Evolutionary conservation across 257 asterid genomes (phyloP).

Genomic region (Jacaranda copaia): DNA sequence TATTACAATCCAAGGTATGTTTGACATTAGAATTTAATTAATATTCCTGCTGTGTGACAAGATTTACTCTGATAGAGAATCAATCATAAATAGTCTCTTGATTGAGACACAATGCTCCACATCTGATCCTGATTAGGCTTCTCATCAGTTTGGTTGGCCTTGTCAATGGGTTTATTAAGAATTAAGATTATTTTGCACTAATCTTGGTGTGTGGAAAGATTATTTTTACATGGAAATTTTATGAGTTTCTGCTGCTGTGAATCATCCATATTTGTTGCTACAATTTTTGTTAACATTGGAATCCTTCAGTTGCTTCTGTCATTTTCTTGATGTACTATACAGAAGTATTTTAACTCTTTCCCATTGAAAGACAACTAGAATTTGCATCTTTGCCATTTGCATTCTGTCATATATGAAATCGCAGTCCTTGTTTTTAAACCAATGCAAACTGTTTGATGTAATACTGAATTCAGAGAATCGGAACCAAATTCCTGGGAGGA

Average conservation of each 20-base stretch:
- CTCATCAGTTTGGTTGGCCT: background rate
- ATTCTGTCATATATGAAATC: background rate
- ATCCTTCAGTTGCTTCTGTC: background rate
- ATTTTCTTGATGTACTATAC: background rate
- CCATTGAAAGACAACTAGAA: background rate
- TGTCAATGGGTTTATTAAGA: background rate
- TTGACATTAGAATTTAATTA: constrained; percentile 11
- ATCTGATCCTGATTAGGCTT: background rate
- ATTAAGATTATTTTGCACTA: background rate
- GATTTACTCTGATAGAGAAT: constrained; percentile 19
- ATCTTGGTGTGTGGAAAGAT: background rate
- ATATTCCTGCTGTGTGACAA: constrained; percentile 1
- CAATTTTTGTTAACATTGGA: background rate
- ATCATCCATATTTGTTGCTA: background rate
- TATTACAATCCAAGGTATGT: constrained; percentile 74
- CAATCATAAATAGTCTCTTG: background rate
- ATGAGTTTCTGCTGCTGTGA: background rate
- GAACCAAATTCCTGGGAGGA: constrained; percentile 82
- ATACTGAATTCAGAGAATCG: constrained; percentile 59
- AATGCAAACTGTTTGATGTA: constrained; percentile 34
- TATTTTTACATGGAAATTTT: background rate
- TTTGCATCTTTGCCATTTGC: constrained; percentile 14
- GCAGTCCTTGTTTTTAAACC: background rate
- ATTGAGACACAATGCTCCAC: background rate
- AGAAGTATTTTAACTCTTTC: background rate